Conservation (phyloP, 2,329 filamentous ascomycete species). For the Trematosphaeria pertusa region DNA sequence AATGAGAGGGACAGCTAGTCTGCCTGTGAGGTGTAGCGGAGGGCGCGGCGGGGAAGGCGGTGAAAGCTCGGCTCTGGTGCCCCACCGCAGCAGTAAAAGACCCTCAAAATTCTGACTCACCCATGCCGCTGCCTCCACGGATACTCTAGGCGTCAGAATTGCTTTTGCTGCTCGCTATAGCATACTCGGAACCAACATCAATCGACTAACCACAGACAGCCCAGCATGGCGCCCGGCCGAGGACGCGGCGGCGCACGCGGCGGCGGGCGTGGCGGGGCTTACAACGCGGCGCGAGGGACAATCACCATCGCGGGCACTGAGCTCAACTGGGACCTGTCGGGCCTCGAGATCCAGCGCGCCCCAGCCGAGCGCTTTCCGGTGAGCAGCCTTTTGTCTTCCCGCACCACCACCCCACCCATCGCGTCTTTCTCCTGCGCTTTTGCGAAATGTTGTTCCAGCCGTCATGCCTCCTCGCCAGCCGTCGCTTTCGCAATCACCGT, state of each 20-base stretch:
- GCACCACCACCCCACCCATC: slow-evolving; percentile 2
- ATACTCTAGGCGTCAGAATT: too few species aligned
- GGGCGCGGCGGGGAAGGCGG: not conserved
- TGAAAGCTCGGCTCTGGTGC: slow-evolving; percentile 15
- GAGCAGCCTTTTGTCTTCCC: slow-evolving; percentile 20
- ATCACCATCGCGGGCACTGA: slow-evolving; percentile 53
- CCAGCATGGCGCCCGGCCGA: slow-evolving; percentile 37
- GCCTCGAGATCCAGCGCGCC: slow-evolving; percentile 48
- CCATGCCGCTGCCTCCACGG: not conserved
- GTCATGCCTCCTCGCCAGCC: slow-evolving; percentile 10
- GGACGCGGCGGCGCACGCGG: slow-evolving; percentile 40
- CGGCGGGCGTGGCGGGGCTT: slow-evolving; percentile 38
- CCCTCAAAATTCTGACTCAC: slow-evolving; percentile 6
- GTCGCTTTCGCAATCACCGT: not conserved
- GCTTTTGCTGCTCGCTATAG: too few species aligned
- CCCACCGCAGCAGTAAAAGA: slow-evolving; percentile 11
- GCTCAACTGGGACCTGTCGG: slow-evolving; percentile 50
- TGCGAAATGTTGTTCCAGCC: slow-evolving; percentile 15
- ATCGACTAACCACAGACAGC: slow-evolving; percentile 1
- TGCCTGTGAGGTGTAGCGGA: not conserved
- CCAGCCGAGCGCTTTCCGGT: slow-evolving; percentile 53
- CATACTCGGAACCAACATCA: too few species aligned
- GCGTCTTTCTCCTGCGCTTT: too few species aligned
- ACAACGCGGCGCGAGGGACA: slow-evolving; percentile 37
- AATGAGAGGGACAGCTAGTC: too few species aligned